Conservation (phyloP, 1,139 yeast species). For the Hanseniaspora sp. region DNA sequence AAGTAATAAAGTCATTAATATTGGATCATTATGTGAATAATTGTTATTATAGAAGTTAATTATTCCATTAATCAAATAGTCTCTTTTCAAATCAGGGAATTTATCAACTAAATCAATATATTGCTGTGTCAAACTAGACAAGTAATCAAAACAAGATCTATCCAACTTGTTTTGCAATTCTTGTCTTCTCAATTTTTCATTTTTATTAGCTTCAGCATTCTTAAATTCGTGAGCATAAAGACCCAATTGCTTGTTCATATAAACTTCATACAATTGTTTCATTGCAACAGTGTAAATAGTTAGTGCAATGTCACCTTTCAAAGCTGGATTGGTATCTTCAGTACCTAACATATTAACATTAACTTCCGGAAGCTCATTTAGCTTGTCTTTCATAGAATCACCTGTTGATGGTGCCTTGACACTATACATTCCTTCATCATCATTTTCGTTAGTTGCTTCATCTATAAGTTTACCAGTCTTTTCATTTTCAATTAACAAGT, state of each 20-base stretch:
- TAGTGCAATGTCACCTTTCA: conserved; percentile 79
- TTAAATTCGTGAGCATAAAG: conserved; percentile 25
- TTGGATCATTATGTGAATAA: conserved; percentile 27
- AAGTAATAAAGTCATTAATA: conserved; percentile 46
- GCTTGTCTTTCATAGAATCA: conserved; percentile 49
- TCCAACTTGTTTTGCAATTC: conserved; percentile 19
- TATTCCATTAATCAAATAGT: conserved; percentile 54
- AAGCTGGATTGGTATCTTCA: conserved; percentile 77
- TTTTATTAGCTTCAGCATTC: conserved; percentile 23
- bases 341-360: conserved; percentile 79
- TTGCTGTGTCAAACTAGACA: conserved; percentile 37
- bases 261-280: conserved; percentile 35
- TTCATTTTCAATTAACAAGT: conserved; percentile 26
- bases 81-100: conserved; percentile 59
- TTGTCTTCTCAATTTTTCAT: conserved; percentile 20
- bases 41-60: conserved; percentile 38
- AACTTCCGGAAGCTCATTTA: conserved; percentile 71
- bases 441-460: conserved; percentile 29
- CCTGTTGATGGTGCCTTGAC: conserved; percentile 42
- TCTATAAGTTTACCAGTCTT: conserved; percentile 29
- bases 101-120: conserved; percentile 51
- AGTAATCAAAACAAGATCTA: conserved; percentile 28
- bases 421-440: conserved; percentile 30
- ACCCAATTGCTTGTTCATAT: conserved; percentile 22
- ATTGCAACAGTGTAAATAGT: conserved; percentile 69